Conservation (phyloP, 805 yeast genomes). For the Wickerhamiella sorbophila region DNA sequence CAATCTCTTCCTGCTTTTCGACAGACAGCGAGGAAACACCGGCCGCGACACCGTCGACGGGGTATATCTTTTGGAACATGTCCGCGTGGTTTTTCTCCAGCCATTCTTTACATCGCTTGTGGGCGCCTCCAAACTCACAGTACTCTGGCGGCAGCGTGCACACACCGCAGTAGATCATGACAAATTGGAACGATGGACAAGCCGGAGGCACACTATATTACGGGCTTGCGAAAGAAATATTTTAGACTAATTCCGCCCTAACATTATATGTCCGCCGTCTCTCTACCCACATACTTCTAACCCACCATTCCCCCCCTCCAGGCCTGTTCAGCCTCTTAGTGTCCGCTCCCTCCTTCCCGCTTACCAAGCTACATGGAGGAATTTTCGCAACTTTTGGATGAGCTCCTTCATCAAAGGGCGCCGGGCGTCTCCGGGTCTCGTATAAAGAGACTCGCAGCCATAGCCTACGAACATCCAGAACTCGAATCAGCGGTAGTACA, state of each 20-base stretch:
- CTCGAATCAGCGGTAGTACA: conserved; percentile 28
- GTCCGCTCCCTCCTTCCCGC: too few relatives aligned
- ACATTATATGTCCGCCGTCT: too few relatives aligned
- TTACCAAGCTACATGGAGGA: conserved; percentile 4
- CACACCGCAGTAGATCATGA: conserved; percentile 7
- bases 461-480: conserved; percentile 55
- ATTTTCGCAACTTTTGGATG: conserved; percentile 10
- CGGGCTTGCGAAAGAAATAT: too few relatives aligned
- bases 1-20: conserved; percentile 72
- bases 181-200: not conserved
- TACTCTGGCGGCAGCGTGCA: conserved; percentile 28
- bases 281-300: too few relatives aligned
- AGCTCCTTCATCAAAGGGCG: conserved; percentile 28
- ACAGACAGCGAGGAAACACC: conserved; percentile 32
- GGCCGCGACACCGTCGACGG: conserved; percentile 23
- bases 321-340: too few relatives aligned
- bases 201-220: too few relatives aligned
- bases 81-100: conserved; percentile 44
- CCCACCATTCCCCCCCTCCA: too few relatives aligned
- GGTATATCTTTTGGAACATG: conserved; percentile 45
- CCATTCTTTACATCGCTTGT: conserved; percentile 79
- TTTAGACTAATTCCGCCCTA: too few relatives aligned
- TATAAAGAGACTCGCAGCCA: conserved; percentile 35
- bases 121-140: conserved; percentile 77
- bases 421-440: conserved; percentile 95